These are phyloP conservation scores for Suillus sp. DNA, from an alignment of 768 basidiomycete species.

Conservation along the genomic window DNA sequence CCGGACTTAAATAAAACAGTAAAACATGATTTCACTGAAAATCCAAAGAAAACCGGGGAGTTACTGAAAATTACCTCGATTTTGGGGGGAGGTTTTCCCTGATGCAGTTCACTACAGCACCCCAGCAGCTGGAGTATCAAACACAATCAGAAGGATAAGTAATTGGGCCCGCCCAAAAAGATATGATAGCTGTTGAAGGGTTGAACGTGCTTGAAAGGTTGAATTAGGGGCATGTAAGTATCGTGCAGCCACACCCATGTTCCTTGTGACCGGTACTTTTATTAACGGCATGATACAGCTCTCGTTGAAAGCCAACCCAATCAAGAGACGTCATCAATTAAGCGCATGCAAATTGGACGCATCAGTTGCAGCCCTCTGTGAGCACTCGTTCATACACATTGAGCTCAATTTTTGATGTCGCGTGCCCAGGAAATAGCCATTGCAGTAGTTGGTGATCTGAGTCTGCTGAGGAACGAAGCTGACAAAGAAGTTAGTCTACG, in stretches of 20 bases:
- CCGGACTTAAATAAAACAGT: neutral
- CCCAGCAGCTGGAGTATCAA: conserved; percentile 52
- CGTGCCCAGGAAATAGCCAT: conserved; percentile 51
- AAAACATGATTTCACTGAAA: neutral
- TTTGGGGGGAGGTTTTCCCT: conserved; percentile 30
- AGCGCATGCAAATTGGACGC: conserved; percentile 49
- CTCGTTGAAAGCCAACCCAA: conserved; percentile 46
- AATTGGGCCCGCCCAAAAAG: conserved; percentile 59
- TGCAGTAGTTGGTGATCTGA: conserved; percentile 53
- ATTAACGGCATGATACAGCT: conserved; percentile 47
- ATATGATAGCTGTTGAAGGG: conserved; percentile 49
- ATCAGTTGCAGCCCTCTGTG: conserved; percentile 30
- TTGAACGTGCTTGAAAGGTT: conserved; percentile 51
- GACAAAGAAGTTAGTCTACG: no score
- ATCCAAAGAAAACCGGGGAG: neutral
- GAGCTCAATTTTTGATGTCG: conserved; percentile 14
- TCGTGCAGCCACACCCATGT: conserved; percentile 35
- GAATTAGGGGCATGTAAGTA: conserved; percentile 66
- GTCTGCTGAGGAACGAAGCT: no score
- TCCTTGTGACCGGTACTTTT: conserved; percentile 31
- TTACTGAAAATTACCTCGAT: neutral
- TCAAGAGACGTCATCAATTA: conserved; percentile 60
- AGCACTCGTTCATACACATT: conserved; percentile 15
- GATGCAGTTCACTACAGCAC: conserved; percentile 60
- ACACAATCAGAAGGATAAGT: conserved; percentile 49